Conservation (phyloP, 345 rosid species). For the Pistacia integerrima region DNA sequence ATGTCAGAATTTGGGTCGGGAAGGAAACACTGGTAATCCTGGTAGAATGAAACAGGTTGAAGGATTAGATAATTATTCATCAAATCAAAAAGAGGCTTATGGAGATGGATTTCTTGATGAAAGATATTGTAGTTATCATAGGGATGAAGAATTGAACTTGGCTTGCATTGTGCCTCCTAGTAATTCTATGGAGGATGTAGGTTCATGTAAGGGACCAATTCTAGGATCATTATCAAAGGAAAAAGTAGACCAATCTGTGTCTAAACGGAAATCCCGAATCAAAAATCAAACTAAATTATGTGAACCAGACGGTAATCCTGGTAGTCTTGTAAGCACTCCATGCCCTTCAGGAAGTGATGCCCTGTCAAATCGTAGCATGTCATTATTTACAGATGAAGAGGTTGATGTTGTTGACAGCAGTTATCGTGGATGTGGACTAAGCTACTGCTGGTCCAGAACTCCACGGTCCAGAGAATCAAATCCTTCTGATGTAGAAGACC, state of each 20-base stretch:
- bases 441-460: conserved; percentile 88
- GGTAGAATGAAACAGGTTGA: conserved; percentile 12
- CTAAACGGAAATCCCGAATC: conserved; percentile 29
- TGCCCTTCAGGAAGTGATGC: conserved; percentile 48
- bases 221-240: conserved; percentile 37
- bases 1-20: conserved; percentile 22
- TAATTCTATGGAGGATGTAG: conserved; percentile 48
- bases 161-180: conserved; percentile 31
- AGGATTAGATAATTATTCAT: conserved; percentile 34
- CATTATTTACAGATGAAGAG: conserved; percentile 55
- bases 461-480: conserved; percentile 68
- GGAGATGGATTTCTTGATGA: conserved; percentile 30
- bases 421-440: conserved; percentile 64
- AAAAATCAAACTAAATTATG: conserved; percentile 32
- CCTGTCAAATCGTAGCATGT: conserved; percentile 46
- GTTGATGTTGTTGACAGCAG: conserved; percentile 37
- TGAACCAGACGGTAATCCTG: conserved; percentile 52
- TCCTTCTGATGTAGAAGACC: conserved; percentile 68
- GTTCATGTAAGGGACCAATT: conserved; percentile 43
- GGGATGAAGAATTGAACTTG: conserved; percentile 38
- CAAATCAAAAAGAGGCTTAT: conserved; percentile 28
- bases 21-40: conserved; percentile 23
- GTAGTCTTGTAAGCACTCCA: conserved; percentile 57
- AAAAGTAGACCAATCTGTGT: conserved; percentile 23
- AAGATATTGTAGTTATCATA: conserved; percentile 28